phyloP scores from a whole-genome alignment of 768 basidiomycete genomes.

The Amanita rimosa region DNA sequence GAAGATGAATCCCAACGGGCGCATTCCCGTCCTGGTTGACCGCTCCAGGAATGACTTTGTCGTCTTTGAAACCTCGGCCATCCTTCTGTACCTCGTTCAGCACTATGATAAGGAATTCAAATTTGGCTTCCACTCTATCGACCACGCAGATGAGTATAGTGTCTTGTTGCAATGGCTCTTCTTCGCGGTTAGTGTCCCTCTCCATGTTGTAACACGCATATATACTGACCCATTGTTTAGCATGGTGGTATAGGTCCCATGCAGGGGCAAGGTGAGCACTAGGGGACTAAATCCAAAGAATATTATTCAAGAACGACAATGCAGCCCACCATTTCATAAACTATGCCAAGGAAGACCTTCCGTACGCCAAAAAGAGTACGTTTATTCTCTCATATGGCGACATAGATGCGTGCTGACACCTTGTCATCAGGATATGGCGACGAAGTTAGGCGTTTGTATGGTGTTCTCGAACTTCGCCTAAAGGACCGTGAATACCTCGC shows the following conservation, averaged over 20 bases:
- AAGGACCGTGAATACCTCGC: slow-evolving; percentile 66
- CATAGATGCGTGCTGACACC: background rate
- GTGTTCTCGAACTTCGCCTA: slow-evolving; percentile 74
- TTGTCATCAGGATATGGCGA: slow-evolving; percentile 52
- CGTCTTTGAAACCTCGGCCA: slow-evolving; percentile 74
- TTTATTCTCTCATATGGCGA: background rate
- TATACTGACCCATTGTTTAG: slow-evolving; percentile 19
- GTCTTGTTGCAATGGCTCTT: slow-evolving; percentile 83
- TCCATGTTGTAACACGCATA: background rate
- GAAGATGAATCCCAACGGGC: slow-evolving; percentile 59
- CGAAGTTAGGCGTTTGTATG: slow-evolving; percentile 78
- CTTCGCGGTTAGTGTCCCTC: slow-evolving; percentile 44
- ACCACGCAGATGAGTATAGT: slow-evolving; percentile 48
- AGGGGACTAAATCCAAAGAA: too few species aligned
- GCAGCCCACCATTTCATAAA: background rate
- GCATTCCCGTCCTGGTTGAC: slow-evolving; percentile 63
- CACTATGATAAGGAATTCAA: slow-evolving; percentile 68
- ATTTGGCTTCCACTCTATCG: slow-evolving; percentile 50
- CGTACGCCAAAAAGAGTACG: slow-evolving; percentile 55
- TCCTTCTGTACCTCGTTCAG: slow-evolving; percentile 70
- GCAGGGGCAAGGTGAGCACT: slow-evolving; percentile 52
- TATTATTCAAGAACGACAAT: background rate
- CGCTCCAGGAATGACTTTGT: slow-evolving; percentile 47
- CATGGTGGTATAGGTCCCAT: slow-evolving; percentile 83
- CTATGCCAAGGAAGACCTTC: slow-evolving; percentile 53